Evolutionary conservation across 768 basidiomycete species (phyloP).

Genomic region (Multifurca ochricompacta): DNA sequence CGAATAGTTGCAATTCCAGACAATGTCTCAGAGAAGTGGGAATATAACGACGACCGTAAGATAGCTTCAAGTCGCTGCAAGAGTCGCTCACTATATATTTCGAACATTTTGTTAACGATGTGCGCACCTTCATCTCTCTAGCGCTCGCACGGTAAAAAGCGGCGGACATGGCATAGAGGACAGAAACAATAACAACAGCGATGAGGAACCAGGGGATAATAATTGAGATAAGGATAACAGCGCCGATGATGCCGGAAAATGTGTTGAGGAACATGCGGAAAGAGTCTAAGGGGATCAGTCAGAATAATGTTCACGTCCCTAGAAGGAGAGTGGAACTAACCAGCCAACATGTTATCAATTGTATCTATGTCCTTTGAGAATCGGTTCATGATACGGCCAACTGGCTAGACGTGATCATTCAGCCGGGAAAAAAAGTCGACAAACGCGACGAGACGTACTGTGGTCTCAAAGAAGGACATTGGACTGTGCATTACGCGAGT

Average conservation of each 20-base stretch:
- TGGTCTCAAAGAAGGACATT: conserved; percentile 87
- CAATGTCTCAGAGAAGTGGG: conserved; percentile 88
- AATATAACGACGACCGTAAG: conserved; percentile 79
- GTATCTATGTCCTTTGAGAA: conserved; percentile 86
- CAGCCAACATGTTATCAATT: conserved; percentile 64
- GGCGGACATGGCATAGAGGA: conserved; percentile 64
- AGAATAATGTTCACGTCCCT: background rate
- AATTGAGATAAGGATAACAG: conserved; percentile 70
- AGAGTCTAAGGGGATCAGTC: conserved; percentile 38
- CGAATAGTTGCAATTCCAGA: conserved; percentile 83
- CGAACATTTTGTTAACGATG: background rate
- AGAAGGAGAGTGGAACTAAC: conserved; percentile 25
- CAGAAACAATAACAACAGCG: conserved; percentile 50
- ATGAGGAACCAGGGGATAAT: conserved; percentile 82
- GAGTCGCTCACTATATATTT: background rate
- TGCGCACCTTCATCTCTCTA: conserved; percentile 65
- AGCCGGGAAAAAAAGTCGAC: conserved; percentile 9
- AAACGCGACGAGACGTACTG: conserved; percentile 33
- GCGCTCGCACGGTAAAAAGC: conserved; percentile 81
- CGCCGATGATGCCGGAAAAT: conserved; percentile 57
- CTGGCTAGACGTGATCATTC: conserved; percentile 39
- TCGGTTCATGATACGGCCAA: conserved; percentile 85
- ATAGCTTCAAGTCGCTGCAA: conserved; percentile 63
- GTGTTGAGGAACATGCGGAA: conserved; percentile 67
- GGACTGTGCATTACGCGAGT: conserved; percentile 73